Evolutionary conservation across 2,329 filamentous ascomycete genomes (phyloP).

Genomic region (Zymoseptoria pseudotritici): DNA sequence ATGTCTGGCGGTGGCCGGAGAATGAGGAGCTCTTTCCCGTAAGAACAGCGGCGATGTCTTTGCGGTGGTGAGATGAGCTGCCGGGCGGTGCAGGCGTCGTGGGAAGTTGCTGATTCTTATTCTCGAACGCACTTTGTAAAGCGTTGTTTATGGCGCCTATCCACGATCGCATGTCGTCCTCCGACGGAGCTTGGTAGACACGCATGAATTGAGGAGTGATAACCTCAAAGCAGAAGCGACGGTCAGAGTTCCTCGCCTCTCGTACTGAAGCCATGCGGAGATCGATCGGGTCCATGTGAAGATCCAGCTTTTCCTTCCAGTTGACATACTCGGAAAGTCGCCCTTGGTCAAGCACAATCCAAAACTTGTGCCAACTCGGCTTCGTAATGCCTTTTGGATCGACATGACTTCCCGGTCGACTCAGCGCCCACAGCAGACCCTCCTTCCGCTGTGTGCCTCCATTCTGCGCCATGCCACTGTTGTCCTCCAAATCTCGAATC

Average conservation of each 20-base stretch:
- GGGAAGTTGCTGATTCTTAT: conserved; percentile 44
- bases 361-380: conserved; percentile 99
- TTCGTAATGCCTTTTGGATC: conserved; percentile 95
- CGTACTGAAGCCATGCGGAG: conserved; percentile 93
- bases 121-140: conserved; percentile 89
- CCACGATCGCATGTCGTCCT: conserved; percentile 97
- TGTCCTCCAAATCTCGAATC: conserved; percentile 85
- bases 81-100: conserved; percentile 39
- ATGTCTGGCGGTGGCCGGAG: conserved; percentile 46
- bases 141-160: conserved; percentile 96
- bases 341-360: conserved; percentile 95
- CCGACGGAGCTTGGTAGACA: conserved; percentile 94
- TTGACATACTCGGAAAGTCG: conserved; percentile 98
- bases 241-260: conserved; percentile 87
- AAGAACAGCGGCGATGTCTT: conserved; percentile 86
- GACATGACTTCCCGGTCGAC: conserved; percentile 84
- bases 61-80: conserved; percentile 48
- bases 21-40: conserved; percentile 83
- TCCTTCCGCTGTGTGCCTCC: conserved; percentile 72
- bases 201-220: conserved; percentile 94
- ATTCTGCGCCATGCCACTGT: conserved; percentile 43
- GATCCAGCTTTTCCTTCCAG: conserved; percentile 94
- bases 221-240: conserved; percentile 95
- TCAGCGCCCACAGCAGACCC: conserved; percentile 88
- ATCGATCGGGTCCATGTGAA: conserved; percentile 98